phyloP scores from a whole-genome alignment of 805 yeast species.

The Wickerhamomyces bisporus region DNA sequence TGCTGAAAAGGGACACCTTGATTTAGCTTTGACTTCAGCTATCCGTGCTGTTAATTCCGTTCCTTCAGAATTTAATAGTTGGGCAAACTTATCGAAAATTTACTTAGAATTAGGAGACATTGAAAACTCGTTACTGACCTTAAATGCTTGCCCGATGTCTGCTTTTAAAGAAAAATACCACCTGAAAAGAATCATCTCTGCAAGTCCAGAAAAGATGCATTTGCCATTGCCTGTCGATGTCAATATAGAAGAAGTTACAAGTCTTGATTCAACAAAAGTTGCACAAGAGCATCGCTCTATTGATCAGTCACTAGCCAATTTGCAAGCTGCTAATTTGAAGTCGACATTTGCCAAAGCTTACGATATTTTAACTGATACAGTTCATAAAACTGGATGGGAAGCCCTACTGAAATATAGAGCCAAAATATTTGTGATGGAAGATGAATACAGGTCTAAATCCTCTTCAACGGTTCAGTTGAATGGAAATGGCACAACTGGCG shows the following conservation, averaged over 20 bases:
- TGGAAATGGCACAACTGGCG: background rate
- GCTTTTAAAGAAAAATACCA: slow-evolving; percentile 58
- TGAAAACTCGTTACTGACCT: slow-evolving; percentile 65
- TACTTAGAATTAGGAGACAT: slow-evolving; percentile 60
- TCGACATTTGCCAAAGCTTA: slow-evolving; percentile 55
- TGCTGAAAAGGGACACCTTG: slow-evolving; percentile 43
- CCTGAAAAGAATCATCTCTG: slow-evolving; percentile 54
- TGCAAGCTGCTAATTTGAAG: slow-evolving; percentile 67
- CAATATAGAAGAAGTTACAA: slow-evolving; percentile 60
- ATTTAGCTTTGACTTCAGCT: slow-evolving; percentile 55
- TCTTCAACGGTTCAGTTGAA: slow-evolving; percentile 9
- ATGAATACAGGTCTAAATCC: slow-evolving; percentile 43
- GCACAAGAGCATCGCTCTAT: slow-evolving; percentile 59
- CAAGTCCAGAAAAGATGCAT: slow-evolving; percentile 52
- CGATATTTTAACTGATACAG: slow-evolving; percentile 57
- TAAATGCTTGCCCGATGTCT: slow-evolving; percentile 81
- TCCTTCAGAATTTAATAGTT: slow-evolving; percentile 71
- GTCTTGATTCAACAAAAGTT: slow-evolving; percentile 60
- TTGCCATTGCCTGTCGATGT: slow-evolving; percentile 76
- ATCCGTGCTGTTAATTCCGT: slow-evolving; percentile 61
- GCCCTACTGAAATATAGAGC: slow-evolving; percentile 52
- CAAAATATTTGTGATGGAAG: slow-evolving; percentile 64
- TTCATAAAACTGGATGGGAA: slow-evolving; percentile 73
- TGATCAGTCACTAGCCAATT: slow-evolving; percentile 53
- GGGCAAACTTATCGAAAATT: slow-evolving; percentile 62